These are phyloP conservation scores for Neobulgaria alba DNA, from an alignment of 2,329 filamentous ascomycete species.

Conservation along the genomic window DNA sequence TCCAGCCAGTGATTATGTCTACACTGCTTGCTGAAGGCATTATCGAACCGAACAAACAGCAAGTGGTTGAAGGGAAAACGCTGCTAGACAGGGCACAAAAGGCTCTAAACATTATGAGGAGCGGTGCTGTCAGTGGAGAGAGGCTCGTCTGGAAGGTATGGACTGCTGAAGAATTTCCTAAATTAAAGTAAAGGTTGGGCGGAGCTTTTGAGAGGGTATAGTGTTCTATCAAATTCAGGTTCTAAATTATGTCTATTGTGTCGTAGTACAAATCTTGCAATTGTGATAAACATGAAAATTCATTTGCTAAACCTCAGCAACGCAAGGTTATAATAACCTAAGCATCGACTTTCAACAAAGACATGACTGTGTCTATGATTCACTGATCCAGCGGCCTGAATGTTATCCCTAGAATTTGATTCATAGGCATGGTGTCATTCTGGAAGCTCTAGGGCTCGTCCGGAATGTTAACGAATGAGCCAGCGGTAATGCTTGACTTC, in stretches of 20 bases:
- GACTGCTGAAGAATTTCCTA: not conserved
- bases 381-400: constrained; percentile 50
- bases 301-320: no score
- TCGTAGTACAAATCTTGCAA: no score
- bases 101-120: not conserved
- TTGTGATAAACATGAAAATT: no score
- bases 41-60: not conserved
- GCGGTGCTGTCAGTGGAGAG: not conserved
- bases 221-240: no score
- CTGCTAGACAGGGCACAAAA: not conserved
- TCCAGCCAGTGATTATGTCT: no score
- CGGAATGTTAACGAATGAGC: constrained; percentile 49
- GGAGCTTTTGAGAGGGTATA: no score
- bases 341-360: constrained; percentile 24
- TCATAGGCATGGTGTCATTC: constrained; percentile 47
- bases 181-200: not conserved
- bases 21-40: not conserved
- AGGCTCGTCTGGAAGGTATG: not conserved
- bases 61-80: not conserved
- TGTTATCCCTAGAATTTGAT: constrained; percentile 47
- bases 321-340: no score
- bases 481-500: constrained; percentile 44
- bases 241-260: no score
- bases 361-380: constrained; percentile 49
- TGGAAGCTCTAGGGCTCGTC: constrained; percentile 46